These are phyloP conservation scores for Dimargaris cristalligena DNA, from an alignment of 192 early-diverging fungal species.

Conservation along the genomic window DNA sequence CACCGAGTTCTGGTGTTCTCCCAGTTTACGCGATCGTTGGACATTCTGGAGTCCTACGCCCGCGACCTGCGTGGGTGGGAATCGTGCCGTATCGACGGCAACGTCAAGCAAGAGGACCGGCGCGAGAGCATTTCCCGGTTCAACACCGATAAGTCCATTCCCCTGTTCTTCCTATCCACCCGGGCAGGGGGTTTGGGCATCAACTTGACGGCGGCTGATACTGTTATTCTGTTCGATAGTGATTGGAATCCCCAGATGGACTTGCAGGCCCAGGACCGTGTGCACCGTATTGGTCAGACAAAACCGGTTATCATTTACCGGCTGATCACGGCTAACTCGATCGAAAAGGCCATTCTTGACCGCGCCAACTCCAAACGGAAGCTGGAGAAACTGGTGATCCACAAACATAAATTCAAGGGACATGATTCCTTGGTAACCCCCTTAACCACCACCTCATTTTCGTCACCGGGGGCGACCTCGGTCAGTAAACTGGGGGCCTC, in stretches of 20 bases:
- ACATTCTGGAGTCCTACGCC: constrained; percentile 85
- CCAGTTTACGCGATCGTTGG: constrained; percentile 79
- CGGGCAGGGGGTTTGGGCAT: constrained; percentile 94
- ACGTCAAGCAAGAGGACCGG: constrained; percentile 63
- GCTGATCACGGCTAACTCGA: constrained; percentile 64
- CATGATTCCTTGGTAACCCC: constrained; percentile 13
- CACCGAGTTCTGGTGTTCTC: constrained; percentile 93
- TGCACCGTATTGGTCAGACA: constrained; percentile 90
- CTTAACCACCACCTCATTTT: not conserved
- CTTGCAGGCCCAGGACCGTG: constrained; percentile 90
- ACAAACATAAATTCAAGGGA: constrained; percentile 65
- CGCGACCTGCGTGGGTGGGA: constrained; percentile 55
- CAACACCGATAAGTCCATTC: constrained; percentile 25
- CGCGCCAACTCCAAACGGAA: constrained; percentile 68
- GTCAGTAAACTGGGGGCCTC: constrained; percentile 23
- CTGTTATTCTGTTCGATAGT: constrained; percentile 88
- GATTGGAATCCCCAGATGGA: constrained; percentile 99
- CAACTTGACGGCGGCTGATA: constrained; percentile 92
- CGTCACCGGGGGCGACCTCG: not conserved
- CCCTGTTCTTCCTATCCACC: constrained; percentile 83
- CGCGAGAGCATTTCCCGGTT: constrained; percentile 35
- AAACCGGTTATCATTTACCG: constrained; percentile 84
- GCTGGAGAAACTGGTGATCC: constrained; percentile 90
- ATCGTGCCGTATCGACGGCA: constrained; percentile 83
- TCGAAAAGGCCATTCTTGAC: constrained; percentile 70